Evolutionary conservation across 2,329 filamentous ascomycete species (phyloP), one percentile per base, ranked within the genome.

Genomic region (Pseudocercospora musae): DNA sequence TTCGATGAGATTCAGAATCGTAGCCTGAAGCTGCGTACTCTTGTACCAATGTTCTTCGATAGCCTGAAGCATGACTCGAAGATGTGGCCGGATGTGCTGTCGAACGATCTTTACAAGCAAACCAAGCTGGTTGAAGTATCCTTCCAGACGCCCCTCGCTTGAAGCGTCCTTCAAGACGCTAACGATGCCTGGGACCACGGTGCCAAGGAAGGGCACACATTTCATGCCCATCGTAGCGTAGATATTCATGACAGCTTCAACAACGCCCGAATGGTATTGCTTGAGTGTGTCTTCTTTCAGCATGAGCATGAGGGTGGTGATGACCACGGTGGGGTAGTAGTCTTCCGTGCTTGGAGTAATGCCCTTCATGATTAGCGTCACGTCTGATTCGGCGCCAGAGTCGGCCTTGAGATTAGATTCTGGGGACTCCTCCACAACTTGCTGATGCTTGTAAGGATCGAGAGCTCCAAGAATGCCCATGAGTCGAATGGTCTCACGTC

Each of bases 231-330:
- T 84, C 0, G 96, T 99, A 70, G 95, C 91, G 78, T 99, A 99
- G 62, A 99, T 99, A 70, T 92, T 96, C 88, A 99, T 98, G 70
- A 99, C 96, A 4, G 95, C 95, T 75, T 98, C 95, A 57, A 99
- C 95, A 13, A 98, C 94, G 10, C 89, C 87, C 3, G 92, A 94
- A 72, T 99, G 96, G 71, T 96, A 94, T 72, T 96, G 91, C 11
- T 89, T 86, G 4, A 99, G 82, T 0, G 95, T 98, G 25, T 88
- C 87, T 70, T 99, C 95, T 71, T 94, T 96, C 37, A 99, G 79
- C 68, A 99, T 93, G 60, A 92, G 89, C 71, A 99, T 87, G 10
- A 99, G 84, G 1, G 95, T 96, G 71, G 96, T 96, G 74, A 99
- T 97, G 52, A 97, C 95, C 18, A 99, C 92, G 0, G 95, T 99